Evolutionary conservation across 306 rosid genomes (phyloP).

Genomic region (Clitoria ternatea): DNA sequence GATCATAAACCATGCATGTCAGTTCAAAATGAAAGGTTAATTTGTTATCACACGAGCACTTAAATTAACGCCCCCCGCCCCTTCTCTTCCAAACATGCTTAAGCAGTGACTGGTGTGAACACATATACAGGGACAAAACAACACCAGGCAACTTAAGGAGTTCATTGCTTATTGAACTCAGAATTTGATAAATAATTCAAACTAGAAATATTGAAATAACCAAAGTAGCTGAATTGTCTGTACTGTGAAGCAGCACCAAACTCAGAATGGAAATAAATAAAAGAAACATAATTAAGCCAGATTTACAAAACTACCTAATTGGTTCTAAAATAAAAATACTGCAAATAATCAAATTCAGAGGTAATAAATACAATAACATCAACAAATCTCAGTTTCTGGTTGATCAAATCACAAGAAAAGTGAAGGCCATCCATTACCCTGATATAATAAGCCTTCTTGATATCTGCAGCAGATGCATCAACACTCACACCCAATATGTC

Average conservation of each 20-base stretch:
- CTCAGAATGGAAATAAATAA: neutral
- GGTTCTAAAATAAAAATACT: too few species aligned
- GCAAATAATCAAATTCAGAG: neutral
- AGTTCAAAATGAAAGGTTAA: too few species aligned
- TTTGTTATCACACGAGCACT: too few species aligned
- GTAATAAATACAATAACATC: neutral
- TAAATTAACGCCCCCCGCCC: too few species aligned
- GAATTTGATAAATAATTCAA: neutral
- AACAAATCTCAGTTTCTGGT: neutral
- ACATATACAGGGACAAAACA: neutral
- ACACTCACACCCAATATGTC: conserved; percentile 69
- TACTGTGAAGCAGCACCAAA: neutral
- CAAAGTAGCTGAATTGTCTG: neutral
- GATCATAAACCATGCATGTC: too few species aligned
- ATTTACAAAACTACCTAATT: neutral
- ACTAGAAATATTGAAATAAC: neutral
- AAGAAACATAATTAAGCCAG: neutral
- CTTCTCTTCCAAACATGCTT: too few species aligned
- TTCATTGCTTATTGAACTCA: neutral
- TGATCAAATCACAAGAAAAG: neutral
- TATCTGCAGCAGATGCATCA: conserved; percentile 70
- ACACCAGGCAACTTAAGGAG: neutral
- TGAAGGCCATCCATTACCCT: conserved; percentile 45
- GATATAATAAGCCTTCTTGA: conserved; percentile 87
- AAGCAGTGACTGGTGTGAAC: neutral